Evolutionary conservation across 495 filamentous ascomycete species (phyloP), one percentile per base, ranked within the genome.

Genomic region (Xylaria flabelliformis): DNA sequence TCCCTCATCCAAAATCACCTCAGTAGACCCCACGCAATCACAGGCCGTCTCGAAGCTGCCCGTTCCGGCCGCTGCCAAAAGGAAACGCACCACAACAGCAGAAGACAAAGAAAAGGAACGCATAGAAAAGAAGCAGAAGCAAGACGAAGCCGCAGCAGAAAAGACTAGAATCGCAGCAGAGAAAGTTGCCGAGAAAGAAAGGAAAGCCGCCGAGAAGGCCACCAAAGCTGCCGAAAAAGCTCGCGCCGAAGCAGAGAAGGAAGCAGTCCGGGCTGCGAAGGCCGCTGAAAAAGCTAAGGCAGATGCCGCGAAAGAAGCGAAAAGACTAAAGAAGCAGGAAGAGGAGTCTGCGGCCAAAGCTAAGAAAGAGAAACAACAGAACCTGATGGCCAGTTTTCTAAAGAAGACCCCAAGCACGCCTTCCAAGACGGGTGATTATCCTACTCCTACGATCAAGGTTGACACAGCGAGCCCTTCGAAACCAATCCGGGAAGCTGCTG

Each of bases 291-390:
- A 80, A 42, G 80, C 80, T 24, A 77, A 80, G 51, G 74, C 73
- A 36, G 82, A 82, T 21, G 78, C 80, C 34, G 78, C 81, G 76
- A 85, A 86, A 76, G 78, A 58, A n/a, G 58, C 58, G 15, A 80
- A 79, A 74, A 74, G 67, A 69, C 70, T 79, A 48, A 86, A 86
- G 73, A 84, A 88, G 53, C 82, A 88, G 65, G 85, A 92, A 80
- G 88, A 88, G 76, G 75, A 78, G 17, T 74, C 70, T 39, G 74
- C 74, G 0, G 67, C 70, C 6, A 72, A 83, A 81, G 74, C 85
- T 29, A 90, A 86, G 71, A 88, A 91, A 64, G 88, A 90, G 64
- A 92, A 91, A 72, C 91, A 89, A 77, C 84, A 77, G 73, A 87
- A 83, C 70, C 73, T 77, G 65, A 91, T 89, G 80, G 86, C 64